Base-by-base conservation (phyloP, 441 rosid genomes). In the Syzygium syzygioides region DNA sequence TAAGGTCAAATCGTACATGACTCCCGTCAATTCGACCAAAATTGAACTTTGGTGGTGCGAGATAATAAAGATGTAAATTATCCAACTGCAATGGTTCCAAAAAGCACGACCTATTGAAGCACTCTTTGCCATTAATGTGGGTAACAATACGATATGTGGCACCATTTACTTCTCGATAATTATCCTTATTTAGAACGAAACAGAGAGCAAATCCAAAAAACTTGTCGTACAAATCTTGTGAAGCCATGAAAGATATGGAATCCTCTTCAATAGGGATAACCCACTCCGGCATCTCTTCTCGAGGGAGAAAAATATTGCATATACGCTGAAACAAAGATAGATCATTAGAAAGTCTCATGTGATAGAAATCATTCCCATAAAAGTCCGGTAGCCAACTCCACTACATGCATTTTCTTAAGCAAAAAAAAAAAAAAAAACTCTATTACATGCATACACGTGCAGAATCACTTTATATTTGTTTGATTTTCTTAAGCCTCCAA, bases 11-110 rank as follows among this genome's bases (percentile, higher is more conserved):
- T 57, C 4, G 14, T 9, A 1, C 62, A 57, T 57, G 9, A 57
- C 28, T 57, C 62, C 62, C 62, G 8, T 57, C 62, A 4, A 57
- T 57, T 25, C 10, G 12, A 57, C 14, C 62, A 57, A 57, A 25
- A 57, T 57, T 5, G 0, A n/a, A 7, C 0, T 62, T 0, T 12
- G 13, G 9, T n/a, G n/a, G n/a, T n/a, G n/a, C n/a, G n/a, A n/a
- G n/a, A n/a, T n/a, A n/a, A n/a, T n/a, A n/a, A n/a, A n/a, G 4
- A 32, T n/a, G 0, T 0, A 45, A 1, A 45, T 7, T 9, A 7
- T 23, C 28, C 28, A 23, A 57, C 12, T 52, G 1, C 15, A 12
- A 52, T 2, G 54, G 7, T 5, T 56, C 0, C 11, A n/a, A n/a
- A n/a, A n/a, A n/a, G n/a, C n/a, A n/a, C n/a, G n/a, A n/a, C n/a